A percentile compares a stretch with the other conserved stretches of the same genome.
phyloP scores from a whole-genome alignment of 2,329 filamentous ascomycete genomes.

The Sclerotinia subarctica region DNA sequence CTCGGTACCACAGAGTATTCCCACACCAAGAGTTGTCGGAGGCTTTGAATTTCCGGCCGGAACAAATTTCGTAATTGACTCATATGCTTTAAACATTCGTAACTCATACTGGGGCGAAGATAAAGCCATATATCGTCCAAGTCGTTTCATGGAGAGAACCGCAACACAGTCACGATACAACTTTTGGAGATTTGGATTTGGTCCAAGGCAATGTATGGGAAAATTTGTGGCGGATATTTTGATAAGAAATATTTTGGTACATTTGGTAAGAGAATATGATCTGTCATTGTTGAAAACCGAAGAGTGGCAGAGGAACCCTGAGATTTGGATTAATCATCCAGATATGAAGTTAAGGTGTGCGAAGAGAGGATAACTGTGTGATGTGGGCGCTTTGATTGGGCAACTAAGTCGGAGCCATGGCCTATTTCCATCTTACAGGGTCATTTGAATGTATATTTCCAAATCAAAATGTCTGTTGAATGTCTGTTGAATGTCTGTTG shows the following conservation, averaged over 20 bases:
- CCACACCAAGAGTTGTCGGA: slow-evolving; percentile 38
- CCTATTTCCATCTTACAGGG: background rate
- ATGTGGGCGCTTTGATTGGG: background rate
- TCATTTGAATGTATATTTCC: background rate
- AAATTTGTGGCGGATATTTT: slow-evolving; percentile 43
- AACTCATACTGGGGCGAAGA: slow-evolving; percentile 43
- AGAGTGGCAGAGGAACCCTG: slow-evolving; percentile 16
- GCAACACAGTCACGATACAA: slow-evolving; percentile 39
- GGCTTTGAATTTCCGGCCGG: slow-evolving; percentile 41
- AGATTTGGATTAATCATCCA: slow-evolving; percentile 20
- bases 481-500: background rate
- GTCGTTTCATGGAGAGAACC: slow-evolving; percentile 31
- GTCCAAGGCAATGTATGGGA: slow-evolving; percentile 45
- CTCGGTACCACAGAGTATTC: slow-evolving; percentile 43
- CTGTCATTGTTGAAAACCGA: background rate
- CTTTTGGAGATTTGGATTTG: slow-evolving; percentile 47
- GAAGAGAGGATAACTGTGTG: slow-evolving; percentile 8
- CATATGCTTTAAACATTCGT: slow-evolving; percentile 44
- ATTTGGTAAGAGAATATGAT: slow-evolving; percentile 17
- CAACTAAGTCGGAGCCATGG: background rate
- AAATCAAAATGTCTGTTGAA: background rate
- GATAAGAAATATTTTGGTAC: slow-evolving; percentile 28
- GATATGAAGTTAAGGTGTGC: slow-evolving; percentile 16
- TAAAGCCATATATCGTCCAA: slow-evolving; percentile 38
- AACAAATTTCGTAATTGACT: slow-evolving; percentile 45